These are phyloP conservation scores for Penstemon eatonii DNA, from an alignment of 257 asterid genomes.

Conservation along the genomic window DNA sequence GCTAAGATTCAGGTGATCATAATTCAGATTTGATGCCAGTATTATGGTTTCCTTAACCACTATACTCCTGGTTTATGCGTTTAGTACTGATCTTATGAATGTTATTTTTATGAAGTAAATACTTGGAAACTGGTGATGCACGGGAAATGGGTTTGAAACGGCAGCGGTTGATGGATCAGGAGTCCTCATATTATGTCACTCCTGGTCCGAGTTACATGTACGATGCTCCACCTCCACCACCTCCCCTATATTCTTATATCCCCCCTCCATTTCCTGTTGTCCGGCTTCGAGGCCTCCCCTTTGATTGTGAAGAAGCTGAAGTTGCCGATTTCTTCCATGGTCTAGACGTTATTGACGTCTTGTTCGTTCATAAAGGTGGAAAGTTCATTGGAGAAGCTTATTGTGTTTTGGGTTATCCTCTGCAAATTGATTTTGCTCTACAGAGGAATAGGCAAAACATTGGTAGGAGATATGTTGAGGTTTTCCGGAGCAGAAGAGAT, in stretches of 20 bases:
- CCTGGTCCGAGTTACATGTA: slow-evolving; percentile 72
- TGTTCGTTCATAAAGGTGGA: slow-evolving; percentile 74
- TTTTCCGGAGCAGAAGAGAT: slow-evolving; percentile 79
- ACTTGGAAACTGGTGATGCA: slow-evolving; percentile 64
- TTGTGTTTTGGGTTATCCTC: slow-evolving; percentile 83
- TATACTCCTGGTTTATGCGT: not conserved
- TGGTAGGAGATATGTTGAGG: slow-evolving; percentile 95
- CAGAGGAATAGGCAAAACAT: slow-evolving; percentile 86
- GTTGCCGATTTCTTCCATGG: slow-evolving; percentile 82
- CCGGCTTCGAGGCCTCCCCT: slow-evolving; percentile 96
- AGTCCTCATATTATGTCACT: slow-evolving; percentile 61
- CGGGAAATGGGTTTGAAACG: slow-evolving; percentile 91
- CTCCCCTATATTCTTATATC: slow-evolving; percentile 59
- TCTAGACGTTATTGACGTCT: slow-evolving; percentile 79
- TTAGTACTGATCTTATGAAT: slow-evolving; percentile 27
- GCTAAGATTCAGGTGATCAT: not conserved
- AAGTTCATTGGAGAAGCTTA: slow-evolving; percentile 87
- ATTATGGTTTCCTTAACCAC: not conserved
- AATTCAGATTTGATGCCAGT: not conserved
- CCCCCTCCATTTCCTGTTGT: slow-evolving; percentile 95
- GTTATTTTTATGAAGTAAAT: slow-evolving; percentile 49
- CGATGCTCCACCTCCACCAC: slow-evolving; percentile 71
- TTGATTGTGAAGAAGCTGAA: slow-evolving; percentile 78
- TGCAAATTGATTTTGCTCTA: slow-evolving; percentile 83
- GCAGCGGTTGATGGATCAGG: slow-evolving; percentile 83